These are phyloP conservation scores for Komagataella phaffii DNA, from an alignment of 805 yeast genomes.

Conservation along the genomic window DNA sequence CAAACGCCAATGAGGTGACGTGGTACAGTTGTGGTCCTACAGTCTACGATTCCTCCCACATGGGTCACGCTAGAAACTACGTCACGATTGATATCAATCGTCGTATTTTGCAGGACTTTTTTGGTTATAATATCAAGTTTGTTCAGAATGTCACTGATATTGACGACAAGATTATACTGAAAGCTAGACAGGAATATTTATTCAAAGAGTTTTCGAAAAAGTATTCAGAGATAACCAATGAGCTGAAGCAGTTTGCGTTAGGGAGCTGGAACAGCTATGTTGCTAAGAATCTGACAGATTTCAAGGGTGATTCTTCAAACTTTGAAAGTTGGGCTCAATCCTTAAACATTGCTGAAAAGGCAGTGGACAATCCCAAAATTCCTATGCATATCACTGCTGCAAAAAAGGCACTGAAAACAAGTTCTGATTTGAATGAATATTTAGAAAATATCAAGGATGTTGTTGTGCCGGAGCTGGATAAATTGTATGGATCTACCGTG, in stretches of 20 bases:
- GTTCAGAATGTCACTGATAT: slow-evolving; percentile 98
- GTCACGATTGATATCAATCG: slow-evolving; percentile 91
- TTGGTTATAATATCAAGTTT: slow-evolving; percentile 77
- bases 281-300: slow-evolving; percentile 36
- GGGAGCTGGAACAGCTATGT: slow-evolving; percentile 36
- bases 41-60: slow-evolving; percentile 88
- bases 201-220: slow-evolving; percentile 43
- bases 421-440: slow-evolving; percentile 20
- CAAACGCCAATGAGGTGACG: slow-evolving; percentile 46
- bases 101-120: slow-evolving; percentile 78
- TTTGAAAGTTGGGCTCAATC: slow-evolving; percentile 38
- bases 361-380: slow-evolving; percentile 61
- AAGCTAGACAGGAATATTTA: slow-evolving; percentile 83
- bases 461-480: slow-evolving; percentile 60
- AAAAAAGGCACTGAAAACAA: slow-evolving; percentile 24
- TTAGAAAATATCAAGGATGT: slow-evolving; percentile 56
- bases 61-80: slow-evolving; percentile 98
- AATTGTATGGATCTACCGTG: slow-evolving; percentile 57
- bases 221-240: slow-evolving; percentile 15
- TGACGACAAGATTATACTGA: slow-evolving; percentile 90
- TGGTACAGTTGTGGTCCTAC: slow-evolving; percentile 99
- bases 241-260: slow-evolving; percentile 24
- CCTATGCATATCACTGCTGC: slow-evolving; percentile 73
- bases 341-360: slow-evolving; percentile 35
- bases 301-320: slow-evolving; percentile 16